Evolutionary conservation across 139 green algal genomes (phyloP), one percentile per base, ranked within the genome.

Genomic region (Chlorella sp.): DNA sequence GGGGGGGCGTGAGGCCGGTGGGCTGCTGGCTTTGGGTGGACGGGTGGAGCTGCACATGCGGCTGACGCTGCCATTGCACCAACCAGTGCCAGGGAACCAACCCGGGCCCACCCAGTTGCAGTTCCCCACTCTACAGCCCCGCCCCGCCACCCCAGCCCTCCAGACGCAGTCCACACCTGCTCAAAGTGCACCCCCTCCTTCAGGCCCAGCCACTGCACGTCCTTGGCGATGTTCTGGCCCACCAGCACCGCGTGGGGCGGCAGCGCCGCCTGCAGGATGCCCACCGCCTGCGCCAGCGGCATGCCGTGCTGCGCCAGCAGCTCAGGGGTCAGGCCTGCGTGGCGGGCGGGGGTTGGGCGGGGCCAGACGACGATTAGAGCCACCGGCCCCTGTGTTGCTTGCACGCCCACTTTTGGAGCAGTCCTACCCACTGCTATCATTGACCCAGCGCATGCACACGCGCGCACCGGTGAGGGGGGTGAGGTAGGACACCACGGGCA

Each of bases 161-260:
- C 34, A 44, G 2, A 39, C 69, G 3, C 69, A 32, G 11, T 17
- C 4, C 56, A 39, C 36, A 34, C 78, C 68, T 74, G 68, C 78
- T 74, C 86, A 71, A 94, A 98, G 81, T 98, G 94, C 26, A 60
- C n/a, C 5, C 94, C 94, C 80, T 98, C 93, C 72, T 90, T 91
- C 32, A 99, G 84, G 0, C 90, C 86, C 73, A 99, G 87, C 96
- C 96, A 99, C 69, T 93, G 39, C 3, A 99, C 91, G 78, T 99
- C 96, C 85, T 96, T 90, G 11, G 78, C 20, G 32, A 98, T 97
- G 90, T 95, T 97, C 78, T 98, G 95, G 0, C 96, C 96, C 30
- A 98, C 93, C 28, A 98, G 90, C 7, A 96, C 88, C 6, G 92
- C 92, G 30, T 88, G 62, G 1, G 38, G 36, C 0, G 95, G 95